Base-by-base conservation (phyloP, 176 grass and related monocot species). In the Melocanna baccifera region DNA sequence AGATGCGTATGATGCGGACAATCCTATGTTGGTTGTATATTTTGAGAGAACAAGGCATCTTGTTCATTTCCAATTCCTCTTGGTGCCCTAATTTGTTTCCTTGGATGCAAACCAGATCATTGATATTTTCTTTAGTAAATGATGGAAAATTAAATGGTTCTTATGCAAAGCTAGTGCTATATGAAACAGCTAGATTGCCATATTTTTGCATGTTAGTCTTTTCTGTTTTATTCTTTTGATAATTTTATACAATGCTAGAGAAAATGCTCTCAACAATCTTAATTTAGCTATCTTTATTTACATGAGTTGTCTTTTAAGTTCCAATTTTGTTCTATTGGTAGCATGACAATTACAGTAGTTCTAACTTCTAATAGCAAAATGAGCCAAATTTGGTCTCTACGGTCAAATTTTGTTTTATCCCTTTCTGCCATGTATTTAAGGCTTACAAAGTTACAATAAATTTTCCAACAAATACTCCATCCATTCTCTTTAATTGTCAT, bases 31-130 rank as follows among this genome's bases (percentile, higher is more conserved):
- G 1, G 36, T 29, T 67, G 19, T 65, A 20, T 68, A 42, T 66
- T 66, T 34, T 68, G 59, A 48, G 46, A 36, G 66, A 71, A 62
- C 16, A 29, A 46, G n/a, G 25, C 19, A 37, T 50, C 37, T 50
- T 79, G 71, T 71, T 70, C 40, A 39, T 10, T 39, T 30, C 52
- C 12, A 34, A 47, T 46, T 34, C 37, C 20, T 46, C n/a, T 9
- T 42, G 9, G 10, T 84, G 59, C 47, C 7, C 20, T 67, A 76
- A 30, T 84, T 84, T 12, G 58, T 73, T 43, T 77, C 13, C 36
- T 43, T 68, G 47, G n/a, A 69, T 58, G 18, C 37, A 45, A 85
- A 77, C 48, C 51, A 85, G 25, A 85, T 12, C 30, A 75, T 29
- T 56, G 2, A 13, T 43, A 69, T 46, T 77, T 58, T 64, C 15